Evolutionary conservation across 2,329 filamentous ascomycete genomes (phyloP).

Genomic region (Colletotrichum spaethianum): DNA sequence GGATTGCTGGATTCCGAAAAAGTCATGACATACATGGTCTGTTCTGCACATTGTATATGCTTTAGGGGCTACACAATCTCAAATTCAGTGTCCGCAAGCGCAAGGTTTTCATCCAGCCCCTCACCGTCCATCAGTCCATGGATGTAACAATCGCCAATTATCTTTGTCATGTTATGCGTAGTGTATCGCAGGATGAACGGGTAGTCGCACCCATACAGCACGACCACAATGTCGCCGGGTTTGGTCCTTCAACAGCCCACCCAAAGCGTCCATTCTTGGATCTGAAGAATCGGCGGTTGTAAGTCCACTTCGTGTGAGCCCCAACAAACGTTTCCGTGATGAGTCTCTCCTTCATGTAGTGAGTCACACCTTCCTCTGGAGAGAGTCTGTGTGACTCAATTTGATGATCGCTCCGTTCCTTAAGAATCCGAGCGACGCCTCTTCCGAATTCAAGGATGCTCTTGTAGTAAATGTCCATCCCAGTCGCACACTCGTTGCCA

Average conservation of each 20-base stretch:
- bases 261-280: constrained; percentile 14
- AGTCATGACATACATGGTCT: not conserved
- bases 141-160: constrained; percentile 18
- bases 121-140: constrained; percentile 21
- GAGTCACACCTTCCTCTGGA: not conserved
- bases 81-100: not conserved
- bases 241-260: constrained; percentile 10
- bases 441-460: not conserved
- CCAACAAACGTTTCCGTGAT: constrained; percentile 12
- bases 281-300: constrained; percentile 32
- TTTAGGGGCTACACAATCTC: not conserved
- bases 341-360: constrained; percentile 23
- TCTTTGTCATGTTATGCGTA: not conserved
- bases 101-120: not conserved
- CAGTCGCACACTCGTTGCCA: not conserved
- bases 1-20: not conserved
- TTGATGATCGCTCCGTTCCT: constrained; percentile 2
- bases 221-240: constrained; percentile 10
- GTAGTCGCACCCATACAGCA: constrained; percentile 17
- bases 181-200: constrained; percentile 1
- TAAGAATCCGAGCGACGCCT: not conserved
- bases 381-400: constrained; percentile 18
- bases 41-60: not conserved
- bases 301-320: constrained; percentile 6
- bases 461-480: constrained; percentile 11